Conservation (phyloP, 345 rosid genomes). For the Eucalyptus rudis region DNA sequence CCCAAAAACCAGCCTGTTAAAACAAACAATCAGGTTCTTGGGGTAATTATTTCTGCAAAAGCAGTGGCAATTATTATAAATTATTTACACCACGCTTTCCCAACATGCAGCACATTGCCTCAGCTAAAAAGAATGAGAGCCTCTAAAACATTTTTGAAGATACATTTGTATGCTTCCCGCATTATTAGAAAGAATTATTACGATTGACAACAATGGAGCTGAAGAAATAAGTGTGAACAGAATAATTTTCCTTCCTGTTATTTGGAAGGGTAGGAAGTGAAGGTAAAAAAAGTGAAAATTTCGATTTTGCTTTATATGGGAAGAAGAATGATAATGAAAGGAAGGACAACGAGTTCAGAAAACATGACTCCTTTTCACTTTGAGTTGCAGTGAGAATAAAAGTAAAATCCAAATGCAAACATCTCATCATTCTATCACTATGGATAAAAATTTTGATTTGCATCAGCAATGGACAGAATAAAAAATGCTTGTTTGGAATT, state of each 20-base stretch:
- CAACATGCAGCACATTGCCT: background rate
- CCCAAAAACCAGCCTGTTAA: conserved; percentile 81
- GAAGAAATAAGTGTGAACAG: background rate
- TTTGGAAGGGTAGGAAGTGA: background rate
- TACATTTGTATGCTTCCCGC: background rate
- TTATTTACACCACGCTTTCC: background rate
- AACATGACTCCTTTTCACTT: background rate
- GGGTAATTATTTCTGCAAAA: background rate
- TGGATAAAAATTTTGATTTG: background rate
- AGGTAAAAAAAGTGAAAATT: background rate
- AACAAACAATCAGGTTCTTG: background rate
- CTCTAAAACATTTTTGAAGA: background rate
- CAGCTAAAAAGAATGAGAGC: background rate
- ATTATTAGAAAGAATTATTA: background rate
- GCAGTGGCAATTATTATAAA: background rate
- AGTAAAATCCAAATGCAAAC: background rate
- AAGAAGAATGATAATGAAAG: background rate
- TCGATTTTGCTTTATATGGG: background rate
- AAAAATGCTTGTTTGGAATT: background rate
- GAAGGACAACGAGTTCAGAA: background rate
- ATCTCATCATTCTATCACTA: background rate
- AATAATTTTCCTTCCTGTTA: background rate
- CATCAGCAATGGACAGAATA: background rate
- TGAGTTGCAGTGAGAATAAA: background rate
- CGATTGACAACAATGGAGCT: background rate